phyloP scores from a whole-genome alignment of 306 rosid species.

The Lathyrus tuberosus region DNA sequence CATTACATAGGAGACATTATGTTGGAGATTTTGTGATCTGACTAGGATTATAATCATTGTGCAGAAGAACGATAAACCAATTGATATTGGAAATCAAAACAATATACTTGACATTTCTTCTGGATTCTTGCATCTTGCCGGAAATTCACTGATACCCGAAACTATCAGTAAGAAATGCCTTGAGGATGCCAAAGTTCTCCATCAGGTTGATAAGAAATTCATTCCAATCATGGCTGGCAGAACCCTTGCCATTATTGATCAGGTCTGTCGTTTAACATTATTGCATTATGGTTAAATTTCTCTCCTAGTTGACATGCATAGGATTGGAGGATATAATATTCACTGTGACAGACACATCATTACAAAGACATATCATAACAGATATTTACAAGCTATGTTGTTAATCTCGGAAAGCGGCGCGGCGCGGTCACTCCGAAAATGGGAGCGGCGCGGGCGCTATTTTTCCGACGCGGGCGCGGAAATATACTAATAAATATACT shows the following conservation, averaged over 20 bases:
- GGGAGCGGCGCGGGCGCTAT: too few relatives aligned
- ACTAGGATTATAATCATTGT: conserved; percentile 39
- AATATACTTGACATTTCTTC: conserved; percentile 79
- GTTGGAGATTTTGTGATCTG: conserved; percentile 35
- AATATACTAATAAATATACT: too few relatives aligned
- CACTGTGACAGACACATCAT: conserved; percentile 4
- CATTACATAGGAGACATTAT: conserved; percentile 25
- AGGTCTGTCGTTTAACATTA: conserved; percentile 52
- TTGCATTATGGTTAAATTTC: conserved; percentile 25
- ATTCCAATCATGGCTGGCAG: conserved; percentile 80
- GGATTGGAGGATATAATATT: neutral
- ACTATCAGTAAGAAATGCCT: conserved; percentile 68
- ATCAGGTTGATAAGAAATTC: conserved; percentile 92
- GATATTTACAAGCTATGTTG: conserved; percentile 1
- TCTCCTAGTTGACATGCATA: conserved; percentile 11
- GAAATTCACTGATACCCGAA: conserved; percentile 79
- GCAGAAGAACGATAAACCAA: conserved; percentile 58
- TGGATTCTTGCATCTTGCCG: conserved; percentile 83
- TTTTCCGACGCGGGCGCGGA: too few relatives aligned
- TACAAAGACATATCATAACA: neutral
- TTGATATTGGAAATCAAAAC: conserved; percentile 45
- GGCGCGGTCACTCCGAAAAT: too few relatives aligned
- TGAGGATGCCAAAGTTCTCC: conserved; percentile 74
- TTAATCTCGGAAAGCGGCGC: too few relatives aligned
- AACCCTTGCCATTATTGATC: conserved; percentile 86